phyloP scores from a whole-genome alignment of 1,284 basidiomycete genomes.

The Marasmius oreades region DNA sequence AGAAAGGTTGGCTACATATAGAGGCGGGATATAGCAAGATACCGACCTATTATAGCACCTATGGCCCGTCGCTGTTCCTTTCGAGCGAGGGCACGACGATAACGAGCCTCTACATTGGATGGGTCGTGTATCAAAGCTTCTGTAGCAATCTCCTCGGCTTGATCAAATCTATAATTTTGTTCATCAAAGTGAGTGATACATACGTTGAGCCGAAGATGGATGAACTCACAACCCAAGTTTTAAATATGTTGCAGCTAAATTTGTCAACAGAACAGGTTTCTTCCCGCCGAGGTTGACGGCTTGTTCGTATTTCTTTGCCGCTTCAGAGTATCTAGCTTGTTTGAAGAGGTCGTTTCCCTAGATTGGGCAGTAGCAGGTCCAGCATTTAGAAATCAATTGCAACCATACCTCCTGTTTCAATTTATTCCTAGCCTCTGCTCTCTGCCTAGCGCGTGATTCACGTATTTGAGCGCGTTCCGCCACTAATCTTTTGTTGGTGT shows the following conservation, averaged over 20 bases:
- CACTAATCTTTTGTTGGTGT: no score
- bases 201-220: background rate
- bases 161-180: slow-evolving; percentile 21
- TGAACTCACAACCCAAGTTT: slow-evolving; percentile 28
- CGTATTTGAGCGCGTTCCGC: background rate
- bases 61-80: slow-evolving; percentile 18
- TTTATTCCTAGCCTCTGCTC: background rate
- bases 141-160: slow-evolving; percentile 25
- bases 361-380: background rate
- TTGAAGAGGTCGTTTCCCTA: slow-evolving; percentile 13
- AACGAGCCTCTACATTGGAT: slow-evolving; percentile 29
- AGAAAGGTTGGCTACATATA: no score
- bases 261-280: slow-evolving; percentile 18
- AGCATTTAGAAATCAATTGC: background rate
- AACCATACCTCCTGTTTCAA: background rate
- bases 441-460: background rate
- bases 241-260: slow-evolving; percentile 30
- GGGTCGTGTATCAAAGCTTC: slow-evolving; percentile 28
- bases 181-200: background rate
- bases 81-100: slow-evolving; percentile 27
- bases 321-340: background rate
- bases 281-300: background rate
- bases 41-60: slow-evolving; percentile 25
- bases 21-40: no score
- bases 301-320: slow-evolving; percentile 3